Percentiles rank a stretch among this genome's conserved stretches.
These are phyloP conservation scores for Populus pruinosa DNA, from an alignment of 345 rosid species.

Conservation along the genomic window DNA sequence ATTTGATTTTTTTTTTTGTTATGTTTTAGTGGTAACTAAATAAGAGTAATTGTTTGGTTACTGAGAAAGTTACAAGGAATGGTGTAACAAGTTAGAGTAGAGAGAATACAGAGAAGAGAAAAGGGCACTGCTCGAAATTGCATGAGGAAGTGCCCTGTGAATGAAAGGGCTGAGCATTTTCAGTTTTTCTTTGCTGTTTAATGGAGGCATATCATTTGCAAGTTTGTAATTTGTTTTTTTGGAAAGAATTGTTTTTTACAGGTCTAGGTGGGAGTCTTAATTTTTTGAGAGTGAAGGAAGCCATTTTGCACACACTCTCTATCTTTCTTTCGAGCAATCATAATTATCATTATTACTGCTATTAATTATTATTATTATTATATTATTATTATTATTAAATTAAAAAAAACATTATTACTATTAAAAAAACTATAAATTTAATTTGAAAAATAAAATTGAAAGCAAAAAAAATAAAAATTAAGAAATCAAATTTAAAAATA, in stretches of 20 bases:
- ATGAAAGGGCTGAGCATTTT: not conserved
- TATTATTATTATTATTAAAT: too few species aligned
- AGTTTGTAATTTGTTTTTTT: slow-evolving; percentile 5
- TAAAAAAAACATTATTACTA: too few species aligned
- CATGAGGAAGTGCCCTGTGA: not conserved
- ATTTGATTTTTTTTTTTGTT: too few species aligned
- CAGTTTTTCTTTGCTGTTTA: not conserved
- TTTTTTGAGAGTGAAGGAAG: slow-evolving; percentile 89
- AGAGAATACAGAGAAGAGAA: not conserved
- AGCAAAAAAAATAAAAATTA: too few species aligned
- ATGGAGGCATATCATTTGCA: not conserved
- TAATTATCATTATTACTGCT: too few species aligned
- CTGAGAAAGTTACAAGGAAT: not conserved
- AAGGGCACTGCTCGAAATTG: not conserved
- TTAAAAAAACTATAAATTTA: too few species aligned
- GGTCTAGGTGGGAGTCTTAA: slow-evolving; percentile 96
- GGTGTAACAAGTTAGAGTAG: not conserved
- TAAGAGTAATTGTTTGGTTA: not conserved
- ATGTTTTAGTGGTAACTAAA: not conserved
- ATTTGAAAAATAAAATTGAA: too few species aligned
- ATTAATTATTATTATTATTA: too few species aligned
- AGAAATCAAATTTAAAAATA: too few species aligned
- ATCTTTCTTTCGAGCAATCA: too few species aligned
- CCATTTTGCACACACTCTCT: not conserved
- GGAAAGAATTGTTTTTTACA: slow-evolving; percentile 20